Evolutionary conservation across 108 stramenopile genomes (phyloP).

Genomic region (Nitzschia palea): DNA sequence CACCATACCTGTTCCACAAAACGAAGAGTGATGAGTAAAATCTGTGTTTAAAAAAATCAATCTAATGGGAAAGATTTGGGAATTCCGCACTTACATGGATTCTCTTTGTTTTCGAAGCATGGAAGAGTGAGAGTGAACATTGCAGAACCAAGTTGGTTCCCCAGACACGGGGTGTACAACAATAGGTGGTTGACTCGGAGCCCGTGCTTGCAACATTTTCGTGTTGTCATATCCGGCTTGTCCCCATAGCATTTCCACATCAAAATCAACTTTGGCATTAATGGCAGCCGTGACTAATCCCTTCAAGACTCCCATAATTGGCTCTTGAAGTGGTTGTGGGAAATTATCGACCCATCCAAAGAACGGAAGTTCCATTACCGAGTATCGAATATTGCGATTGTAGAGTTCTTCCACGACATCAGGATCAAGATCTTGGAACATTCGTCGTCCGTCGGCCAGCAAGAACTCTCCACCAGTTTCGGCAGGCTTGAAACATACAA

Average conservation of each 20-base stretch:
- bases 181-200: constrained; percentile 85
- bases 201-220: constrained; percentile 85
- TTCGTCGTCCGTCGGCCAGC: constrained; percentile 80
- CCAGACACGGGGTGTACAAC: constrained; percentile 82
- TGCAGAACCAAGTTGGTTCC: constrained; percentile 92
- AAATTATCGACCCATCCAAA: constrained; percentile 84
- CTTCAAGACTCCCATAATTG: constrained; percentile 62
- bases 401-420: constrained; percentile 78
- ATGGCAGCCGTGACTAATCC: constrained; percentile 77
- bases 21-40: neutral
- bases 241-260: constrained; percentile 82
- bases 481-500: constrained; percentile 91
- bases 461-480: constrained; percentile 90
- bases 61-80: neutral
- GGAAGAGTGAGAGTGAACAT: constrained; percentile 88
- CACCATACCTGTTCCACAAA: constrained; percentile 69
- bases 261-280: constrained; percentile 90
- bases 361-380: constrained; percentile 90
- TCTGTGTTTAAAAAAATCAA: neutral
- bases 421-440: constrained; percentile 76
- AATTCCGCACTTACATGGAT: constrained; percentile 57
- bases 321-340: constrained; percentile 57
- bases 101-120: constrained; percentile 84
- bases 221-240: constrained; percentile 84
- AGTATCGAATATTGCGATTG: constrained; percentile 78